These are phyloP conservation scores for Rhodotorula sp. DNA, from an alignment of 1,284 basidiomycete species.

Conservation along the genomic window DNA sequence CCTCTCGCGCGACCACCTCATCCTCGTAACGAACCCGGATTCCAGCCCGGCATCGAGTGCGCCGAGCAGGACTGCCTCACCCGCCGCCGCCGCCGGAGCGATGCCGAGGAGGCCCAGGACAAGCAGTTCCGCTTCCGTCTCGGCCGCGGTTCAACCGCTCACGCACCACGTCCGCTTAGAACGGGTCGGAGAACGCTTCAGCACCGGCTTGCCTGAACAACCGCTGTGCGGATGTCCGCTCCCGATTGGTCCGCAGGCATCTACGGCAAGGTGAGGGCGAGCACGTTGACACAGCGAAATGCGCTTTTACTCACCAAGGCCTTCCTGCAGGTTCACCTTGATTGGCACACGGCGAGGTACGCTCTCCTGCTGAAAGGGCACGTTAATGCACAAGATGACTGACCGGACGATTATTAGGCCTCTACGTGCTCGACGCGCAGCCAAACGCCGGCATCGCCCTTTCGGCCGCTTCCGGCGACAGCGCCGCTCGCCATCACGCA, in stretches of 20 bases:
- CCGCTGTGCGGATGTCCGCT: conserved; percentile 19
- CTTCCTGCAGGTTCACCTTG: conserved; percentile 25
- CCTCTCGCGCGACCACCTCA: background rate
- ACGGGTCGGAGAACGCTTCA: conserved; percentile 26
- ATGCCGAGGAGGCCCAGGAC: background rate
- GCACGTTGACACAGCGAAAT: background rate
- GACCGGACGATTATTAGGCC: conserved; percentile 3
- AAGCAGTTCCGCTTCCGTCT: background rate
- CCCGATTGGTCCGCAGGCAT: conserved; percentile 1
- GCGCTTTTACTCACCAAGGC: background rate
- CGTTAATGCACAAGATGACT: too few species aligned
- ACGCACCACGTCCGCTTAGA: conserved; percentile 9
- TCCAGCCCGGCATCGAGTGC: background rate
- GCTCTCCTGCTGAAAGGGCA: too few species aligned
- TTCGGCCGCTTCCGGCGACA: background rate
- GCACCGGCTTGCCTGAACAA: conserved; percentile 15
- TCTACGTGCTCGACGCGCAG: conserved; percentile 24
- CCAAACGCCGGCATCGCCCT: conserved; percentile 12
- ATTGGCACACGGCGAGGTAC: conserved; percentile 12
- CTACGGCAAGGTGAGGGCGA: background rate
- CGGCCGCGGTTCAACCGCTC: background rate
- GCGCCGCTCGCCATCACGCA: conserved; percentile 6
- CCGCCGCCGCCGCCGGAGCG: background rate
- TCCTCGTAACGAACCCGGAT: background rate
- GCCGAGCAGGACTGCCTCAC: background rate